Conservation (phyloP, 306 rosid genomes). For the Dalbergia oliveri region DNA sequence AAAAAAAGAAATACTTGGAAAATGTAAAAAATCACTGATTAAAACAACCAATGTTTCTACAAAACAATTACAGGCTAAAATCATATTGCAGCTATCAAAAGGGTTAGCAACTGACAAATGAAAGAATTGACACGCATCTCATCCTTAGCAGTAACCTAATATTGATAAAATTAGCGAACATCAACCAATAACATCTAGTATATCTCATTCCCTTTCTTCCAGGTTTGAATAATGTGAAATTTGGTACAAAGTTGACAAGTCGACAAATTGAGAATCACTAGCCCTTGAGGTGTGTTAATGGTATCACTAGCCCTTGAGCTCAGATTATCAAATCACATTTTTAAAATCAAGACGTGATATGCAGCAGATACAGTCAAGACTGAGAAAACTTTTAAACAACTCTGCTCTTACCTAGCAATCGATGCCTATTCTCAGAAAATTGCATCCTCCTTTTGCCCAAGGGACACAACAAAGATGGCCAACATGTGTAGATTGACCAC, state of each 20-base stretch:
- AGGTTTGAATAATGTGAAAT: too few species aligned
- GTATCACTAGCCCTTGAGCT: neutral
- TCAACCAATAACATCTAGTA: neutral
- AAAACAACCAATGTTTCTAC: neutral
- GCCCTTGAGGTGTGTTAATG: too few species aligned
- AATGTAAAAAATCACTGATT: constrained; percentile 4
- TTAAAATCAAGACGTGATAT: too few species aligned
- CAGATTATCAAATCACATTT: too few species aligned
- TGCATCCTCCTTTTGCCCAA: too few species aligned
- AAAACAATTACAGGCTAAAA: neutral
- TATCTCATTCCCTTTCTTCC: constrained; percentile 8
- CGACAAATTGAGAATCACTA: constrained; percentile 19
- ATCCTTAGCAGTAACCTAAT: neutral
- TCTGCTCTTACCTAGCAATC: too few species aligned
- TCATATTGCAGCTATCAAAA: constrained; percentile 14
- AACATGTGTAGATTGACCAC: too few species aligned
- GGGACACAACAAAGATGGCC: too few species aligned
- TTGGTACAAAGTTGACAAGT: too few species aligned
- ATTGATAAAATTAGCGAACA: neutral
- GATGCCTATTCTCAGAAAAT: too few species aligned
- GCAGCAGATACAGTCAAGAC: too few species aligned
- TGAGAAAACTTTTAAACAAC: too few species aligned
- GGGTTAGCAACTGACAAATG: constrained; percentile 14
- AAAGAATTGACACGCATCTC: constrained; percentile 1
- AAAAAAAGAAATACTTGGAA: neutral